Evolutionary conservation across 2,329 filamentous ascomycete species (phyloP), one percentile per base, ranked within the genome.

Genomic region (Alternaria angustiovoidea): DNA sequence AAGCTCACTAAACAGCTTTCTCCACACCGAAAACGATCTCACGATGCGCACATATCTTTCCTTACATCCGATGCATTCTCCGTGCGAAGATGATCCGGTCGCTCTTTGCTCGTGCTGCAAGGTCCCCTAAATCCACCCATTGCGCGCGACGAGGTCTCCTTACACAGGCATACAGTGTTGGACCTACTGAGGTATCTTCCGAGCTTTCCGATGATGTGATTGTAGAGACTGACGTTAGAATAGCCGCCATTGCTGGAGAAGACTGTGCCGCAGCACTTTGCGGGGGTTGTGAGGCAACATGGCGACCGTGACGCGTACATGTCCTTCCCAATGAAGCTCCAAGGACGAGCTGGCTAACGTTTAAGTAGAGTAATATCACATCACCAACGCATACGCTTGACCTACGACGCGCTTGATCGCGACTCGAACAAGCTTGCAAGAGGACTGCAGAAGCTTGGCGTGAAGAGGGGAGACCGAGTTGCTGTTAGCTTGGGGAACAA

Each of bases 401-500:
- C 89, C 0, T 98, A 96, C 77, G 81, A 88, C 51, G 84, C 83
- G 6, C 87, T 99, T 9, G 92, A 98, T 76, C 80, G 84, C 3
- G 84, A 87, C 59, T 96, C 93, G 64, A 94, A 93, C 81, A 83
- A 85, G 3, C 82, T 97, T 8, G 93, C 93, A 1, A 82, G 85
- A 51, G 91, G 92, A 0, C 81, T 97, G 16, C 80, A 85, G 24
- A 86, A 86, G 0, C 81, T 90, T 0, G 93, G 92, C 3, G 91
- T 97, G 1, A 83, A 81, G 61, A 96, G 94, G 72, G 93, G 93
- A 5, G 90, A 96, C 75, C 86, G 93, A 32, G 91, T 98, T 11
- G 94, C 92, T 14, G 88, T 97, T 26, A 94, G 90, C 61, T 81
- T 97, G 52, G 94, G 94, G 16, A 98, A 97, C 78, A 89, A 88